Evolutionary conservation across 208 protist genomes (phyloP).

Genomic region (Crithidia acanthocephali): DNA sequence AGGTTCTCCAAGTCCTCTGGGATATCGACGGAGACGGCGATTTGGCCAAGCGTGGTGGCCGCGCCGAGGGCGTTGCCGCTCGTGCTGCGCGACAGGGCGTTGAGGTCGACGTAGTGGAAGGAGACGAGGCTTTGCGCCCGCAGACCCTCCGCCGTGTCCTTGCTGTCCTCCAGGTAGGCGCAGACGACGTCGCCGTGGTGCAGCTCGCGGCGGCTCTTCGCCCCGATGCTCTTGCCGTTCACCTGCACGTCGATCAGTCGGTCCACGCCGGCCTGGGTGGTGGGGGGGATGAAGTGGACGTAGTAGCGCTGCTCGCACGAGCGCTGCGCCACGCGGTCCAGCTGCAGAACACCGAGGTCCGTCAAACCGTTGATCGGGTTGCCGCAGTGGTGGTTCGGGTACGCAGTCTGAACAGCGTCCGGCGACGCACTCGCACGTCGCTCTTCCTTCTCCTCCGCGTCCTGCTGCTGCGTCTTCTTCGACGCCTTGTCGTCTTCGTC

Average conservation of each 20-base stretch:
- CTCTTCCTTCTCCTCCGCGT: neutral
- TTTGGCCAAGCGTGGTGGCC: constrained; percentile 48
- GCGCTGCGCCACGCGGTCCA: constrained; percentile 63
- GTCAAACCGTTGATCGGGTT: neutral
- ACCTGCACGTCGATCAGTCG: constrained; percentile 55
- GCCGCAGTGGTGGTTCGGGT: neutral
- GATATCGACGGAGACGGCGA: constrained; percentile 47
- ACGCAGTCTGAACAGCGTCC: neutral
- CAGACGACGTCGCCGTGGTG: constrained; percentile 73
- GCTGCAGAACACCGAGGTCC: constrained; percentile 47
- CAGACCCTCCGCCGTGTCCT: constrained; percentile 7
- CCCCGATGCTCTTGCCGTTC: constrained; percentile 57
- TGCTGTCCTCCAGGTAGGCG: constrained; percentile 51
- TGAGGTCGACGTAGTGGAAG: constrained; percentile 80
- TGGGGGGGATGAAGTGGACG: constrained; percentile 50
- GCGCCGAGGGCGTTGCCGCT: constrained; percentile 17
- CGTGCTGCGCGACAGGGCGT: constrained; percentile 49
- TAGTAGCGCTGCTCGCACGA: constrained; percentile 65
- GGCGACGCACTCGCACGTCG: neutral
- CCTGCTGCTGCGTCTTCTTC: neutral
- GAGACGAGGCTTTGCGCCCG: constrained; percentile 52
- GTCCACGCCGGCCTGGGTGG: constrained; percentile 19
- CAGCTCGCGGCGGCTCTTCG: constrained; percentile 46
- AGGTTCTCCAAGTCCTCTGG: constrained; percentile 36
- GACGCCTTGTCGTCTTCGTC: neutral